phyloP scores from a whole-genome alignment of 495 filamentous ascomycete species.

The Lichina pygmaea region DNA sequence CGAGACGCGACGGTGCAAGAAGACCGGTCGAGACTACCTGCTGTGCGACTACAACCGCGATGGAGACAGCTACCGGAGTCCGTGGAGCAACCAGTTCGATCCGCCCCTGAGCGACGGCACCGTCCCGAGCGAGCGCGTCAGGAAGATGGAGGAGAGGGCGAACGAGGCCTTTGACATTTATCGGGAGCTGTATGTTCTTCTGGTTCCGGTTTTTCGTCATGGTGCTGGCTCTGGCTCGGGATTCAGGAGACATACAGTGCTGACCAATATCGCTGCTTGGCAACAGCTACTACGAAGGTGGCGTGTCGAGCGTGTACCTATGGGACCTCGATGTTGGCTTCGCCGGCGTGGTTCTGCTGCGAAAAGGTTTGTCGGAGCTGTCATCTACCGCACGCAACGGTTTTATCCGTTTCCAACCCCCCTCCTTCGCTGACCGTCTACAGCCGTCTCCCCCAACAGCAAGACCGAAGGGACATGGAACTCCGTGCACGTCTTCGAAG shows the following conservation, averaged over 20 bases:
- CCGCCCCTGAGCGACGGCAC: slow-evolving; percentile 51
- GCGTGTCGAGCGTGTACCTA: slow-evolving; percentile 83
- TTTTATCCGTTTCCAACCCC: background rate
- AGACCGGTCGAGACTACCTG: slow-evolving; percentile 82
- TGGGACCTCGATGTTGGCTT: slow-evolving; percentile 99
- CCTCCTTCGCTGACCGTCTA: background rate
- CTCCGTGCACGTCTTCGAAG: slow-evolving; percentile 96
- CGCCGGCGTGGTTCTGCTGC: slow-evolving; percentile 79
- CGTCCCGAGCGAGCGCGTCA: slow-evolving; percentile 58
- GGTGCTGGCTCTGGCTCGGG: background rate
- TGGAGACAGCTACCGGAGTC: slow-evolving; percentile 85
- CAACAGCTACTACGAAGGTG: slow-evolving; percentile 71
- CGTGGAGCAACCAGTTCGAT: slow-evolving; percentile 97
- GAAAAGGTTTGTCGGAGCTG: slow-evolving; percentile 41
- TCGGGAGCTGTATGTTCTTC: slow-evolving; percentile 34
- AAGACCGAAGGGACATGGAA: slow-evolving; percentile 78
- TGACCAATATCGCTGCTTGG: background rate
- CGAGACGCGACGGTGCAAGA: slow-evolving; percentile 54
- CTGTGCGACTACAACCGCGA: slow-evolving; percentile 99
- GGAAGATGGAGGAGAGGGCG: slow-evolving; percentile 75
- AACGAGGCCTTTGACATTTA: slow-evolving; percentile 97
- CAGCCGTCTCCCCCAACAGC: slow-evolving; percentile 36
- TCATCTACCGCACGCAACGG: background rate
- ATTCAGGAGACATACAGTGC: slow-evolving; percentile 6
- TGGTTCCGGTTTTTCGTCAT: background rate